Base-by-base conservation (phyloP, 192 early-diverging fungal species). In the Backusella circina region DNA sequence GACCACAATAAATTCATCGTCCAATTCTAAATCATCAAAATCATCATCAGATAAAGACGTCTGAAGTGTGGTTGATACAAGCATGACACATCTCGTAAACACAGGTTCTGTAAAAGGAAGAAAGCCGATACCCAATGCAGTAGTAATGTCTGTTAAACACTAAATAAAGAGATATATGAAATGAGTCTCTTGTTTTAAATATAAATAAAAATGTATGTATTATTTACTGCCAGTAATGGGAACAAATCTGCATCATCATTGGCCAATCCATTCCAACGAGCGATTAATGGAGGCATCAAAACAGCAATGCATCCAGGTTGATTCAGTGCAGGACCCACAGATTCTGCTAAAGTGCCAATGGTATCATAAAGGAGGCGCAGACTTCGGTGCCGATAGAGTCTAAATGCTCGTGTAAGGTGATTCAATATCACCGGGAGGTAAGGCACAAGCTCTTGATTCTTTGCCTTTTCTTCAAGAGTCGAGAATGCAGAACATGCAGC, bases 401-500 rank as follows among this genome's bases (percentile, higher is more conserved):
- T 77, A 76, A 99, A 98, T 9, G 96, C 95, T 32, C 80, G 81
- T 5, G 89, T 88, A 64, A 98, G 85, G 31, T 91, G 91, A 71
- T 90, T 82, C 16, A 99, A 87, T 76, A 99, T 96, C 21, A 87
- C 88, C 44, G 89, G 89, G 23, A 99, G 86, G 78, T 95, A 98
- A 7, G 97, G 97, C 12, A 89, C 90, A 57, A 99, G 88, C 67
- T 89, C 81, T 41, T 90, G 88, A 15, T 33, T 8, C 18, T 88
- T 88, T 15, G 97, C 96, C 64, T 95, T 92, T 82, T 98, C 97
- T 86, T 98, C 96, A 47, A 99, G 78, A 6, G 94, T 98, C 12
- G 97, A 96, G 77, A 99, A 92, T 1, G 97, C 96, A 76, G 93
- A 92, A 88, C 97, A 98, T 39, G 92, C 96, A 2, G 97, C 94